Percentiles rank a stretch among this genome's conserved stretches.
Evolutionary conservation across 345 rosid genomes (phyloP).

Genomic region (Erodium maritimum): DNA sequence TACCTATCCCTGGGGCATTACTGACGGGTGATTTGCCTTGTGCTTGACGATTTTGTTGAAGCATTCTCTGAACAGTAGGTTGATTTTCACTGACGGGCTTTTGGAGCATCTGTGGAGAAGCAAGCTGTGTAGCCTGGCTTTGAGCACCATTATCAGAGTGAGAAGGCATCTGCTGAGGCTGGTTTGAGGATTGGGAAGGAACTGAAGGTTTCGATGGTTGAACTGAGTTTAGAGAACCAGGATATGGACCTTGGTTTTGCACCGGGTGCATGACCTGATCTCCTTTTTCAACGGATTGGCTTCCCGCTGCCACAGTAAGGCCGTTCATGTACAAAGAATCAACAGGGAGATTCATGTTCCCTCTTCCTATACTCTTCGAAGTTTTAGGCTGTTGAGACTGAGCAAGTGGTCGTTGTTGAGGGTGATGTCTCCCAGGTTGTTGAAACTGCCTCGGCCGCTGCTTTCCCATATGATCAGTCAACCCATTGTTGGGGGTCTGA

Average conservation of each 20-base stretch:
- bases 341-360: too few relatives aligned
- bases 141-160: too few relatives aligned
- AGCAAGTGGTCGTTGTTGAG: slow-evolving; percentile 62
- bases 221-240: slow-evolving; percentile 41
- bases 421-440: slow-evolving; percentile 80
- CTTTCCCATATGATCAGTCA: slow-evolving; percentile 68
- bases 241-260: slow-evolving; percentile 52
- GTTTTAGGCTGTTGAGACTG: slow-evolving; percentile 57
- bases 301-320: too few relatives aligned
- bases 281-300: too few relatives aligned
- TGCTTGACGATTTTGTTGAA: slow-evolving; percentile 43
- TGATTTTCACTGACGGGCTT: slow-evolving; percentile 37
- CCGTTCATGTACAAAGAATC: too few relatives aligned
- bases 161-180: slow-evolving; percentile 32
- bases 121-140: slow-evolving; percentile 35
- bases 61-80: slow-evolving; percentile 43
- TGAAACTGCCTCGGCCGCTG: slow-evolving; percentile 75
- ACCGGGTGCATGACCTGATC: too few relatives aligned
- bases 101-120: slow-evolving; percentile 23
- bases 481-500: slow-evolving; percentile 42
- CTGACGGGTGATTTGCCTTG: slow-evolving; percentile 38
- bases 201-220: slow-evolving; percentile 50
- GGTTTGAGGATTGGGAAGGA: slow-evolving; percentile 42
- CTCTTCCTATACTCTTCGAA: slow-evolving; percentile 75
- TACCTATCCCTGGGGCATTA: slow-evolving; percentile 26